Conservation (phyloP, 2,329 filamentous ascomycete genomes). For the Cladosporium velox region DNA sequence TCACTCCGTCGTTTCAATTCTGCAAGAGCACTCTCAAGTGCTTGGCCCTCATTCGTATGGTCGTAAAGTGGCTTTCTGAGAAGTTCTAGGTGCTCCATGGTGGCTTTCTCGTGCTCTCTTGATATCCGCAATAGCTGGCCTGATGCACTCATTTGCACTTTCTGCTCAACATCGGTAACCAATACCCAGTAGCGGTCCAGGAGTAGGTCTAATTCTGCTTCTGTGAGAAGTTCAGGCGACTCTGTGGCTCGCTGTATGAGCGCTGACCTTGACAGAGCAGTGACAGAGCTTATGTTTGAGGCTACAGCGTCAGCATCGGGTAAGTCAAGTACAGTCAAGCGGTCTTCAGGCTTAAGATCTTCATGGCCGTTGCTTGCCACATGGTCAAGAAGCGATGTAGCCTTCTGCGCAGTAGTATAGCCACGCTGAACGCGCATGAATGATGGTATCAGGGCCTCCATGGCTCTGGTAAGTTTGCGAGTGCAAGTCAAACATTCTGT, state of each 20-base stretch:
- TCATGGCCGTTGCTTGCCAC: not conserved
- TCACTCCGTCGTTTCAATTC: not conserved
- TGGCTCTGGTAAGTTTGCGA: not conserved
- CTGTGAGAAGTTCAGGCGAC: not conserved
- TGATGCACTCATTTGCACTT: not conserved
- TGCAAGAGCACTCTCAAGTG: not conserved
- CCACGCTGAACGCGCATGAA: slow-evolving; percentile 1
- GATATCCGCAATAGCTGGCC: not conserved
- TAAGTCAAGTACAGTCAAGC: not conserved
- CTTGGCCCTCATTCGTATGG: not conserved
- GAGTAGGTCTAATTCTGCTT: not conserved
- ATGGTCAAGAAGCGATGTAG: no score
- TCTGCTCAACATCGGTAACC: not conserved
- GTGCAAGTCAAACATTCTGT: not conserved
- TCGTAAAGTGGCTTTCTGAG: not conserved
- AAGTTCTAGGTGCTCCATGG: not conserved
- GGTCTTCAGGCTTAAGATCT: not conserved
- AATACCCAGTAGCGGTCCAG: not conserved
- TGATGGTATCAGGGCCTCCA: not conserved
- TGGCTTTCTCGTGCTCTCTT: not conserved
- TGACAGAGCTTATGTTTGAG: not conserved
- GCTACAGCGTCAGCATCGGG: not conserved
- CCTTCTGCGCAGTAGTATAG: not conserved
- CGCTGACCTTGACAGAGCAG: not conserved
- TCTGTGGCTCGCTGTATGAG: not conserved